Conservation (phyloP, 1,284 basidiomycete species). For the Cryptococcus sp. region DNA sequence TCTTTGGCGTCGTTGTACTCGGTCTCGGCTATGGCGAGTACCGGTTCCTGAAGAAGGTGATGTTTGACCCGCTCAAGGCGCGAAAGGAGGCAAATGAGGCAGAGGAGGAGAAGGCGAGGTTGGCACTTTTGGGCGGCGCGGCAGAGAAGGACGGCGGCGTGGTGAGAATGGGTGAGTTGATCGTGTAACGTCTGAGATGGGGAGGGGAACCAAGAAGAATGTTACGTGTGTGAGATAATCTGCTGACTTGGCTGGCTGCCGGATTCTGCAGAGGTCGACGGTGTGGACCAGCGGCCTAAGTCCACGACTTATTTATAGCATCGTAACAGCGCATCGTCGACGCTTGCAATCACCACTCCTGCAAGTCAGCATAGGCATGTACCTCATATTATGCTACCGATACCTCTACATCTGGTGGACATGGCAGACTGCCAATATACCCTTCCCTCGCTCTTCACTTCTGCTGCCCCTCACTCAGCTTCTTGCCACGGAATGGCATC, state of each 20-base stretch:
- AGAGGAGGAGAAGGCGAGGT: background rate
- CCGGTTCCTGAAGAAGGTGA: background rate
- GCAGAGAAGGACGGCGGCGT: too few relatives aligned
- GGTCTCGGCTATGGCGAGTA: background rate
- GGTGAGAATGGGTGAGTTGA: too few relatives aligned
- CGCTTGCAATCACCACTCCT: too few relatives aligned
- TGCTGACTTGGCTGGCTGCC: background rate
- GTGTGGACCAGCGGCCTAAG: too few relatives aligned
- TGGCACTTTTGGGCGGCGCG: background rate
- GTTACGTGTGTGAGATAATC: background rate
- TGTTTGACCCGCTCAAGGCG: constrained; percentile 1
- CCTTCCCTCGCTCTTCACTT: too few relatives aligned
- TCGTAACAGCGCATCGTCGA: too few relatives aligned
- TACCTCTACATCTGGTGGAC: too few relatives aligned
- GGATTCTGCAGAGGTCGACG: background rate
- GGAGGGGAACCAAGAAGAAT: background rate
- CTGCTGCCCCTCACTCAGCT: constrained; percentile 59
- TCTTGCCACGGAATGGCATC: constrained; percentile 58
- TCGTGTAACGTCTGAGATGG: background rate
- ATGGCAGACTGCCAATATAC: too few relatives aligned
- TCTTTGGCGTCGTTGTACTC: background rate
- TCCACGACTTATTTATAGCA: too few relatives aligned
- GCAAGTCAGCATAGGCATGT: too few relatives aligned
- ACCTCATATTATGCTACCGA: too few relatives aligned
- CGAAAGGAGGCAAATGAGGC: background rate